A percentile compares a stretch with the other conserved stretches of the same genome.
These are phyloP conservation scores for Arthromyces matolae DNA, from an alignment of 768 basidiomycete genomes.

Conservation along the genomic window DNA sequence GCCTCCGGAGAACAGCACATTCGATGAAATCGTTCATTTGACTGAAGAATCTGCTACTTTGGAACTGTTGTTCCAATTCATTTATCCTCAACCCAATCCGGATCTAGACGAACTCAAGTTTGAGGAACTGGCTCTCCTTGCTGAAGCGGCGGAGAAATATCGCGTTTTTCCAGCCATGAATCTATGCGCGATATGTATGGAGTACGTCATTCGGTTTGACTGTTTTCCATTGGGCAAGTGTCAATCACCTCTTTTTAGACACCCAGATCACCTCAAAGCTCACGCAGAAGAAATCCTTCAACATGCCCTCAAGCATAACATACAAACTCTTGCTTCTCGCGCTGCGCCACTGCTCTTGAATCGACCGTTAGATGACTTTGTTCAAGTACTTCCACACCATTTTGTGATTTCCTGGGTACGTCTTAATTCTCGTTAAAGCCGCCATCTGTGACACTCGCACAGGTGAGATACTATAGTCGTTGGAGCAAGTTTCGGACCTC, in stretches of 20 bases:
- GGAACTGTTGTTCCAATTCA: slow-evolving; percentile 16
- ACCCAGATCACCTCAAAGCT: not conserved
- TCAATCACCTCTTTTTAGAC: not conserved
- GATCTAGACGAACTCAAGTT: slow-evolving; percentile 5
- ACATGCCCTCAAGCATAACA: slow-evolving; percentile 6
- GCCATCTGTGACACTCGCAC: not conserved
- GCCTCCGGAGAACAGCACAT: slow-evolving; percentile 4
- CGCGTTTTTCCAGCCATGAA: slow-evolving; percentile 22
- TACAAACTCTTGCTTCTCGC: not conserved
- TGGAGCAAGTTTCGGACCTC: slow-evolving; percentile 3
- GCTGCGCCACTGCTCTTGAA: slow-evolving; percentile 5
- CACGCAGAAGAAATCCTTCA: slow-evolving; percentile 4
- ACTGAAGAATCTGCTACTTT: slow-evolving; percentile 8
- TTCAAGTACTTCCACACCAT: not conserved
- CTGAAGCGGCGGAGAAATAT: slow-evolving; percentile 25
- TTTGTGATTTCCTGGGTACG: slow-evolving; percentile 5
- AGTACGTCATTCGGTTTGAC: slow-evolving; percentile 1
- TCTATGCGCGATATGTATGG: slow-evolving; percentile 15
- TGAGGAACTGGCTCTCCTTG: slow-evolving; percentile 8
- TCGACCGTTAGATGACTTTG: slow-evolving; percentile 1
- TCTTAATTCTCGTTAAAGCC: not conserved
- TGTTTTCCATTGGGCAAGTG: not conserved
- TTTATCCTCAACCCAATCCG: slow-evolving; percentile 10
- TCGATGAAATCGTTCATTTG: slow-evolving; percentile 12
- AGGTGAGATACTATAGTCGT: slow-evolving; percentile 3